phyloP scores from a whole-genome alignment of 805 yeast species.

The Pichia nanzhaoensis region DNA sequence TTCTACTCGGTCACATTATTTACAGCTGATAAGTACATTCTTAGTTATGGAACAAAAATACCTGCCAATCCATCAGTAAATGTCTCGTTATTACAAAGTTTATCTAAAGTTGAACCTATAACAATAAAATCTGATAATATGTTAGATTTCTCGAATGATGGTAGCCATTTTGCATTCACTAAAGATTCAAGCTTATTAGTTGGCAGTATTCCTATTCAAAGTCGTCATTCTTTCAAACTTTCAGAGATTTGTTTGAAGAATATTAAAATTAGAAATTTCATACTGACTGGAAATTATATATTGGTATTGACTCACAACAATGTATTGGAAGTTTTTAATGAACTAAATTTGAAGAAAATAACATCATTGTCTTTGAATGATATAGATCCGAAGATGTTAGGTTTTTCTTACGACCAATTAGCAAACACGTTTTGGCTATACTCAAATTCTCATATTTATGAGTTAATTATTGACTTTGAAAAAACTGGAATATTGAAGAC shows the following conservation, averaged over 20 bases:
- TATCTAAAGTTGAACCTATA: conserved; percentile 22
- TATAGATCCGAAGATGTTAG: conserved; percentile 34
- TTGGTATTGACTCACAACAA: conserved; percentile 38
- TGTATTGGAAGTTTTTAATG: conserved; percentile 40
- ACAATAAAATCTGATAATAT: neutral
- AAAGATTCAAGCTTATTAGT: neutral
- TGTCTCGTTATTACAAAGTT: conserved; percentile 8
- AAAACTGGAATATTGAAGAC: conserved; percentile 68
- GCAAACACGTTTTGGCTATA: conserved; percentile 71
- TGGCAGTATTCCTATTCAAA: conserved; percentile 17
- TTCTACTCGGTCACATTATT: conserved; percentile 10
- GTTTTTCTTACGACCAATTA: conserved; percentile 43
- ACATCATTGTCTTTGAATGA: conserved; percentile 28
- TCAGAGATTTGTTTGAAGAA: conserved; percentile 10
- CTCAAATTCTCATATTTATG: conserved; percentile 56
- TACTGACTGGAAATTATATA: conserved; percentile 50
- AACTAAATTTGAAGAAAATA: conserved; percentile 43
- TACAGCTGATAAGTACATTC: conserved; percentile 14
- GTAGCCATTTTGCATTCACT: neutral
- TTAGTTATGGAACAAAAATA: conserved; percentile 13
- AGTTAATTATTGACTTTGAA: conserved; percentile 65
- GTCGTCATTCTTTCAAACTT: conserved; percentile 18
- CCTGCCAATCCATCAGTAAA: conserved; percentile 11
- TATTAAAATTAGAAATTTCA: conserved; percentile 29
- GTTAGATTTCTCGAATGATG: conserved; percentile 2